These are phyloP conservation scores for Nitzschia inconspicua DNA, from an alignment of 108 stramenopile genomes.

Conservation along the genomic window DNA sequence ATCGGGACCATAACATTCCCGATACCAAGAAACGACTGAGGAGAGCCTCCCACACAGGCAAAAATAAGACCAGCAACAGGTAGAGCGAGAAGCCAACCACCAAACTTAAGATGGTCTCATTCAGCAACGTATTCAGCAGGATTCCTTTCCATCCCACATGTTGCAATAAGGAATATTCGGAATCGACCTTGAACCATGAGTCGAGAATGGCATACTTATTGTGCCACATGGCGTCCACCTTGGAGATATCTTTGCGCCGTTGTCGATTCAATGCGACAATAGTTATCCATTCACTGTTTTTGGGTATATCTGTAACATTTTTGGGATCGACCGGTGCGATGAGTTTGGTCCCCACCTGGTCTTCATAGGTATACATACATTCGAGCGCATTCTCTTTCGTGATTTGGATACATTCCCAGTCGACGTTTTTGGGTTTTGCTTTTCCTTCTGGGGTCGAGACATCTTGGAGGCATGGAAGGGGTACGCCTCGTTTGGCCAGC, in stretches of 20 bases:
- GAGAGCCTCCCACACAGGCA: conserved; percentile 64
- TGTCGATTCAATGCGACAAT: conserved; percentile 71
- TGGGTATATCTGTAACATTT: neutral
- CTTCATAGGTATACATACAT: conserved; percentile 80
- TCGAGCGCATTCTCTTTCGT: conserved; percentile 63
- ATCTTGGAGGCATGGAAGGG: conserved; percentile 42
- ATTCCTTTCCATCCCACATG: conserved; percentile 64
- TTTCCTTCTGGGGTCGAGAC: conserved; percentile 59
- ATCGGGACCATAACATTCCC: conserved; percentile 60
- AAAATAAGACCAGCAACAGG: conserved; percentile 27
- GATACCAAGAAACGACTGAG: conserved; percentile 52
- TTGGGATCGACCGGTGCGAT: conserved; percentile 51
- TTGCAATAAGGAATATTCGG: conserved; percentile 59
- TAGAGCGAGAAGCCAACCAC: conserved; percentile 36
- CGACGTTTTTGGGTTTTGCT: conserved; percentile 57
- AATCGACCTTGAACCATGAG: conserved; percentile 68
- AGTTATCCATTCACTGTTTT: conserved; percentile 71
- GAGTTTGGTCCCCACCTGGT: conserved; percentile 74
- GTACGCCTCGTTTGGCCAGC: conserved; percentile 64
- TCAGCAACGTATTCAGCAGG: conserved; percentile 51
- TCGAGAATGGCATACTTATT: conserved; percentile 63
- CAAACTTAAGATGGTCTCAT: conserved; percentile 45
- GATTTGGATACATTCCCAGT: conserved; percentile 85
- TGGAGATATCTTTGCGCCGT: conserved; percentile 79
- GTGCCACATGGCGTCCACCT: conserved; percentile 91